Evolutionary conservation across 2,329 filamentous ascomycete genomes (phyloP).

Genomic region (Cladorrhinum sp.): DNA sequence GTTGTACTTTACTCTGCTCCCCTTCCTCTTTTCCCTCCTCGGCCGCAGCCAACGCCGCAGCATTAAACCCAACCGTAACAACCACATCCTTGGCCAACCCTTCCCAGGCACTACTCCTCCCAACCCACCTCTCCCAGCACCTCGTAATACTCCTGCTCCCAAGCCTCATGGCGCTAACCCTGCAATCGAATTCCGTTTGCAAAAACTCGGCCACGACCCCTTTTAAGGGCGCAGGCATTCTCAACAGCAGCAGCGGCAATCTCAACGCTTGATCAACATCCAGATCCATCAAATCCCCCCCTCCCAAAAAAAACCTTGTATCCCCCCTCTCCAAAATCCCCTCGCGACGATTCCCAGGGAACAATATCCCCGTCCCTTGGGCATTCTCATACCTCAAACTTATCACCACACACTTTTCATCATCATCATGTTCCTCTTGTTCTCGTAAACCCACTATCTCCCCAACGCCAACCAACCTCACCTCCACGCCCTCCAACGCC

Average conservation of each 20-base stretch:
- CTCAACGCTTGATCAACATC: conserved; percentile 38
- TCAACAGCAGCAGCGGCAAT: conserved; percentile 52
- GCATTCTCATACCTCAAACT: conserved; percentile 53
- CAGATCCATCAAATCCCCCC: background rate
- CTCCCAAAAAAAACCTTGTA: conserved; percentile 9
- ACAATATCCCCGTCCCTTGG: conserved; percentile 48
- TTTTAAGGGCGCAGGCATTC: conserved; percentile 55
- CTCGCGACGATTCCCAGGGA: conserved; percentile 36
- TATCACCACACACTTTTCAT: conserved; percentile 40
- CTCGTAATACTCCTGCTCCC: conserved; percentile 49
- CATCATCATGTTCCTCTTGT: conserved; percentile 1
- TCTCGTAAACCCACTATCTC: conserved; percentile 15
- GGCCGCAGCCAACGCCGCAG: conserved; percentile 24
- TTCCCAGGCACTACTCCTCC: conserved; percentile 29
- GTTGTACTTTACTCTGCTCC: background rate
- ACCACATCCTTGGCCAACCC: conserved; percentile 44
- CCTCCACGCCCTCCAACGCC: conserved; percentile 45
- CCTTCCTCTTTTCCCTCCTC: background rate
- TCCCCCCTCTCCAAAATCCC: background rate
- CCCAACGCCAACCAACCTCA: conserved; percentile 43
- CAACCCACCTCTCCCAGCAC: conserved; percentile 52
- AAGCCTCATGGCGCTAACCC: conserved; percentile 48
- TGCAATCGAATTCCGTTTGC: conserved; percentile 53
- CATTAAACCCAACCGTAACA: conserved; percentile 50
- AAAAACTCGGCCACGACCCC: conserved; percentile 50